These are phyloP conservation scores for Lumnitzera littorea DNA, from an alignment of 345 rosid genomes.

Conservation along the genomic window DNA sequence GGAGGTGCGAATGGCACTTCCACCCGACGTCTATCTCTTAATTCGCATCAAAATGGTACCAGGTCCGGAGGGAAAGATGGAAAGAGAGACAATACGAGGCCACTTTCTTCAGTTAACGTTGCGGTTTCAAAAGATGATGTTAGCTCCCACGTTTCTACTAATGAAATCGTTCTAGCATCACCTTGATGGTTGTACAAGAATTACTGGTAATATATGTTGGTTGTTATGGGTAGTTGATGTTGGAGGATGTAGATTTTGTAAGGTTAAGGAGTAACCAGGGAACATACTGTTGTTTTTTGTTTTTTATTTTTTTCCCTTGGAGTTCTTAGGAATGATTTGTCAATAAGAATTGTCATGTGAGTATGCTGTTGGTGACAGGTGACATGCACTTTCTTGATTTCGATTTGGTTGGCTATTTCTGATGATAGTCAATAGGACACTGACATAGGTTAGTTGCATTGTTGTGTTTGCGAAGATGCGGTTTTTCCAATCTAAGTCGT, in stretches of 20 bases:
- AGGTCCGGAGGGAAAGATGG: slow-evolving; percentile 60
- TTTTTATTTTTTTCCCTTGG: too few species aligned
- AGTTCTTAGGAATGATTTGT: too few species aligned
- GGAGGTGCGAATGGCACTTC: slow-evolving; percentile 79
- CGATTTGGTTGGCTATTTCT: too few species aligned
- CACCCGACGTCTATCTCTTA: slow-evolving; percentile 67
- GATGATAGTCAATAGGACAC: too few species aligned
- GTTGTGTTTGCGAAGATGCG: too few species aligned
- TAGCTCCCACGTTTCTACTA: slow-evolving; percentile 60
- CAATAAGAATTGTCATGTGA: too few species aligned
- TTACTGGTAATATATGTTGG: too few species aligned
- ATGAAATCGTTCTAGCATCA: slow-evolving; percentile 55
- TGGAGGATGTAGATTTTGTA: slow-evolving; percentile 2
- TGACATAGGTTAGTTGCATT: too few species aligned
- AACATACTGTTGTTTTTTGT: not conserved
- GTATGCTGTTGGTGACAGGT: too few species aligned
- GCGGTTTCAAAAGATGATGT: slow-evolving; percentile 66
- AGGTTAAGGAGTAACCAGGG: not conserved
- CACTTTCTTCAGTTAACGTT: slow-evolving; percentile 55
- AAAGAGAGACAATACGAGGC: slow-evolving; percentile 50
- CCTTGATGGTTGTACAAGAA: slow-evolving; percentile 30
- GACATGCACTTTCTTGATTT: too few species aligned
- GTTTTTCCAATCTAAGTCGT: too few species aligned
- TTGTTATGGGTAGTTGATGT: too few species aligned
- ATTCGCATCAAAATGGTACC: slow-evolving; percentile 69